phyloP scores from a whole-genome alignment of 768 basidiomycete genomes.

The Termitomyces eurrhizus region DNA sequence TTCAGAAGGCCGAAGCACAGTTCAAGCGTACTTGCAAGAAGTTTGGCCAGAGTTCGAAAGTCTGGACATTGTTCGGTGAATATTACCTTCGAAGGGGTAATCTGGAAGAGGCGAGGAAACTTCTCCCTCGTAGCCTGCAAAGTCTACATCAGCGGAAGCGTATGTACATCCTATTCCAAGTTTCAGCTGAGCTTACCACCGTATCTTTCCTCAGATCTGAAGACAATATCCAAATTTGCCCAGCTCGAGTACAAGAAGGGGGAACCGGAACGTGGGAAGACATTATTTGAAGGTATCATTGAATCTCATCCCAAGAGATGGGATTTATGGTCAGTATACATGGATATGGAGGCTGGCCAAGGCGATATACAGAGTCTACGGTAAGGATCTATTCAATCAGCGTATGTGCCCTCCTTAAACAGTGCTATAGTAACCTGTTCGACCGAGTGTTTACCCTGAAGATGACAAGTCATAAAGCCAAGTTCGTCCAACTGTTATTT shows the following conservation, averaged over 20 bases:
- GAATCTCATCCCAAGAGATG: slow-evolving; percentile 94
- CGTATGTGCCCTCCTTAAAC: background rate
- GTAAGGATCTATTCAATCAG: slow-evolving; percentile 32
- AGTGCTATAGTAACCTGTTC: slow-evolving; percentile 66
- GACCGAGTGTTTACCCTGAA: slow-evolving; percentile 79
- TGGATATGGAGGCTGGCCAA: slow-evolving; percentile 91
- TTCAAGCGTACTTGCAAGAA: slow-evolving; percentile 89
- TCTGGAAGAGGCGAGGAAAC: slow-evolving; percentile 75
- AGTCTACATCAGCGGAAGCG: slow-evolving; percentile 93
- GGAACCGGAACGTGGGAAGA: slow-evolving; percentile 92
- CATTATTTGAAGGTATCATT: slow-evolving; percentile 93
- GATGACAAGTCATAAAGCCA: slow-evolving; percentile 93
- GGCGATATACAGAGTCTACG: slow-evolving; percentile 75
- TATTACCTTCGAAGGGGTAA: slow-evolving; percentile 72
- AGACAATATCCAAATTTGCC: slow-evolving; percentile 93
- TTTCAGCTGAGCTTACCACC: background rate
- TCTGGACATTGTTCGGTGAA: slow-evolving; percentile 88
- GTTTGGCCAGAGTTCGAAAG: slow-evolving; percentile 90
- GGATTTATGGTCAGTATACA: slow-evolving; percentile 95
- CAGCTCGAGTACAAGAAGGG: slow-evolving; percentile 93
- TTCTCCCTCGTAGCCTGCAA: slow-evolving; percentile 85
- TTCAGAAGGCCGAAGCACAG: slow-evolving; percentile 89
- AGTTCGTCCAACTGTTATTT: slow-evolving; percentile 49
- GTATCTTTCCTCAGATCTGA: slow-evolving; percentile 61
- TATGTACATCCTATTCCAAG: slow-evolving; percentile 34